A percentile compares a stretch with the other conserved stretches of the same genome.
These are phyloP conservation scores for Cutaneotrichosporon dermatis DNA, from an alignment of 1,284 basidiomycete species.

Conservation along the genomic window DNA sequence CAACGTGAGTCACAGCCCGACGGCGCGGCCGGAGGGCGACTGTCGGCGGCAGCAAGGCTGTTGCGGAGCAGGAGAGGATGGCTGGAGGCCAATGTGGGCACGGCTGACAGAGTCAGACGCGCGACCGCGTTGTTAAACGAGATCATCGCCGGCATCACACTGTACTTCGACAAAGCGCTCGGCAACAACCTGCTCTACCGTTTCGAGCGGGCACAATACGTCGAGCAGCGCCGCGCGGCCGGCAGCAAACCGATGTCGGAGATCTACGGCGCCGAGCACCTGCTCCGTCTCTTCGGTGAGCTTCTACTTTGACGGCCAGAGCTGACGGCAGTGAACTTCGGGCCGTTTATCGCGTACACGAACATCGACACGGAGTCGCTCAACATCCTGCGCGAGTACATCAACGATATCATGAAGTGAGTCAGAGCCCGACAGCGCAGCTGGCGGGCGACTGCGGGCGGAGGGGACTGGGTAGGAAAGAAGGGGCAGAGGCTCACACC, in stretches of 20 bases:
- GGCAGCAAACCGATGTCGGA: slow-evolving; percentile 76
- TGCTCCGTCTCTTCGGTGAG: slow-evolving; percentile 85
- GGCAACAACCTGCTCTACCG: slow-evolving; percentile 89
- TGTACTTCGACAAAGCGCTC: slow-evolving; percentile 89
- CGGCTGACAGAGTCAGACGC: slow-evolving; percentile 49
- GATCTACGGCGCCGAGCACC: slow-evolving; percentile 91
- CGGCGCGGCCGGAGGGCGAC: too few relatives aligned
- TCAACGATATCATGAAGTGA: slow-evolving; percentile 80
- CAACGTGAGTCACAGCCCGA: slow-evolving; percentile 37
- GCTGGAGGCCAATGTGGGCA: too few relatives aligned
- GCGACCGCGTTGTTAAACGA: slow-evolving; percentile 63
- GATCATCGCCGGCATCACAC: slow-evolving; percentile 78
- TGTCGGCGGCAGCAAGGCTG: too few relatives aligned
- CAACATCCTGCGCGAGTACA: slow-evolving; percentile 76
- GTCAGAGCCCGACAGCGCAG: slow-evolving; percentile 41
- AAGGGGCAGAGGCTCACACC: background rate
- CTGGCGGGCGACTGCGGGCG: background rate
- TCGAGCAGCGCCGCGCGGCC: slow-evolving; percentile 70
- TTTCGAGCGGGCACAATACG: slow-evolving; percentile 89
- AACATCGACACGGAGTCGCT: slow-evolving; percentile 88
- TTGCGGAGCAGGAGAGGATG: background rate
- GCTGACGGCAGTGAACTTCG: slow-evolving; percentile 52
- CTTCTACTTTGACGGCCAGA: slow-evolving; percentile 14
- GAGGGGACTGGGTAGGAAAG: too few relatives aligned
- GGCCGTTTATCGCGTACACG: slow-evolving; percentile 77